Conservation (phyloP, 2,329 filamentous ascomycete species). For the Claviceps maximensis region DNA sequence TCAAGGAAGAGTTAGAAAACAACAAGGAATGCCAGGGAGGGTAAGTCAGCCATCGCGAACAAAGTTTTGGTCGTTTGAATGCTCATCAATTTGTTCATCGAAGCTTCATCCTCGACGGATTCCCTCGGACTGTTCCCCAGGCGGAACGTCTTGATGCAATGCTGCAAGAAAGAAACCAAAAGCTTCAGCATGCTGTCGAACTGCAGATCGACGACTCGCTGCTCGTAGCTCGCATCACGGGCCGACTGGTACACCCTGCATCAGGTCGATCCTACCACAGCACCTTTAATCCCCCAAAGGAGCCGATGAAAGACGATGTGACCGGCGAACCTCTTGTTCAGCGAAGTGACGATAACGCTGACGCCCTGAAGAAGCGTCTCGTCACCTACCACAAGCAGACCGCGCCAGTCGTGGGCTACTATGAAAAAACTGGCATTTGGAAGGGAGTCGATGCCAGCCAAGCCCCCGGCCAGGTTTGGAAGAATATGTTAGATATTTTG, state of each 20-base stretch:
- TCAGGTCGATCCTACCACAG: slow-evolving; percentile 96
- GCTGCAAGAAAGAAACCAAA: slow-evolving; percentile 65
- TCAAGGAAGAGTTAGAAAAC: slow-evolving; percentile 87
- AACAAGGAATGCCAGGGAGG: slow-evolving; percentile 95
- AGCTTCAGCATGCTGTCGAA: slow-evolving; percentile 88
- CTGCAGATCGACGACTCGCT: slow-evolving; percentile 92
- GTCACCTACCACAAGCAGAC: slow-evolving; percentile 92
- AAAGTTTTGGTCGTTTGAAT: background rate
- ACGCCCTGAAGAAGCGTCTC: slow-evolving; percentile 88
- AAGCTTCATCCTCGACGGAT: slow-evolving; percentile 97
- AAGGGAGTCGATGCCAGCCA: slow-evolving; percentile 89
- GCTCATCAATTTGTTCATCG: slow-evolving; percentile 5
- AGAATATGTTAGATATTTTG: slow-evolving; percentile 77
- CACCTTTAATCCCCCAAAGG: slow-evolving; percentile 96
- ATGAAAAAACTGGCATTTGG: slow-evolving; percentile 97
- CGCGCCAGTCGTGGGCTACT: slow-evolving; percentile 83
- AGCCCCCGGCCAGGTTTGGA: slow-evolving; percentile 92
- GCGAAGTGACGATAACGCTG: slow-evolving; percentile 93
- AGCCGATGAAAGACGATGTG: slow-evolving; percentile 85
- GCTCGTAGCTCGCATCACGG: slow-evolving; percentile 90
- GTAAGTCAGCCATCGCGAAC: slow-evolving; percentile 36
- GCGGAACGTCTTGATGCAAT: slow-evolving; percentile 90
- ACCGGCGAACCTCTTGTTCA: slow-evolving; percentile 95
- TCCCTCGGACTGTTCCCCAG: slow-evolving; percentile 92
- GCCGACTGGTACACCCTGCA: slow-evolving; percentile 87